A percentile compares a stretch with the other conserved stretches of the same genome.
Conservation (phyloP, 2,329 filamentous ascomycete species). For the Alternaria angustiovoidea region DNA sequence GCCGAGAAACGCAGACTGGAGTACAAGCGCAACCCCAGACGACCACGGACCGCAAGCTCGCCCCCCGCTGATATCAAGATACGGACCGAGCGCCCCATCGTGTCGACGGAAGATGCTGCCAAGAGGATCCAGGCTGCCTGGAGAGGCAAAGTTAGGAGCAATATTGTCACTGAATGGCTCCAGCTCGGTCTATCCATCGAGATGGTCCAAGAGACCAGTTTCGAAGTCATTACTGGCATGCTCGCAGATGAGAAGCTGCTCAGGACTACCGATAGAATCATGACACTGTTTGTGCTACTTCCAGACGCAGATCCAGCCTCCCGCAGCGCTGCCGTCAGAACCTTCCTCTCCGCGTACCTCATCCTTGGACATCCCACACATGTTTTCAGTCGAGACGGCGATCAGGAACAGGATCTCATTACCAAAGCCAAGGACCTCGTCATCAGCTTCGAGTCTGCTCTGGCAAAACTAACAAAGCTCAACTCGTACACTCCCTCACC, state of each 20-base stretch:
- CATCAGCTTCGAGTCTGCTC: conserved; percentile 77
- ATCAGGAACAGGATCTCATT: conserved; percentile 75
- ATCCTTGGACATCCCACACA: conserved; percentile 81
- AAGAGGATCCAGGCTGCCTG: conserved; percentile 74
- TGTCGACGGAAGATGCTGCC: conserved; percentile 70
- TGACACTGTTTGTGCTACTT: conserved; percentile 72
- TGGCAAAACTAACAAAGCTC: conserved; percentile 69
- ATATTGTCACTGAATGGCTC: conserved; percentile 70
- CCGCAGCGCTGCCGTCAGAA: conserved; percentile 73
- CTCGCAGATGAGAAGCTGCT: conserved; percentile 74
- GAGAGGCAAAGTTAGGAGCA: conserved; percentile 66
- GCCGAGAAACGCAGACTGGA: conserved; percentile 73
- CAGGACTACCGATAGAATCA: conserved; percentile 69
- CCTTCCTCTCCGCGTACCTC: conserved; percentile 80
- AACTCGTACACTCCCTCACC: conserved; percentile 74
- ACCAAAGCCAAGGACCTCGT: conserved; percentile 79
- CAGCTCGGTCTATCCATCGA: conserved; percentile 74
- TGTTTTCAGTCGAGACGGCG: conserved; percentile 77
- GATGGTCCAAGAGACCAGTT: conserved; percentile 72
- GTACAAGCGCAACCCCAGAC: conserved; percentile 63
- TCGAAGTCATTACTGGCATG: conserved; percentile 76
- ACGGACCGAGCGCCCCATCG: conserved; percentile 34
- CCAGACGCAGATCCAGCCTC: conserved; percentile 65
- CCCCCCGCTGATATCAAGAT: conserved; percentile 55
- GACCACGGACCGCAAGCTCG: conserved; percentile 65